Evolutionary conservation across 495 filamentous ascomycete genomes (phyloP).

Genomic region (Tuber aestivum): DNA sequence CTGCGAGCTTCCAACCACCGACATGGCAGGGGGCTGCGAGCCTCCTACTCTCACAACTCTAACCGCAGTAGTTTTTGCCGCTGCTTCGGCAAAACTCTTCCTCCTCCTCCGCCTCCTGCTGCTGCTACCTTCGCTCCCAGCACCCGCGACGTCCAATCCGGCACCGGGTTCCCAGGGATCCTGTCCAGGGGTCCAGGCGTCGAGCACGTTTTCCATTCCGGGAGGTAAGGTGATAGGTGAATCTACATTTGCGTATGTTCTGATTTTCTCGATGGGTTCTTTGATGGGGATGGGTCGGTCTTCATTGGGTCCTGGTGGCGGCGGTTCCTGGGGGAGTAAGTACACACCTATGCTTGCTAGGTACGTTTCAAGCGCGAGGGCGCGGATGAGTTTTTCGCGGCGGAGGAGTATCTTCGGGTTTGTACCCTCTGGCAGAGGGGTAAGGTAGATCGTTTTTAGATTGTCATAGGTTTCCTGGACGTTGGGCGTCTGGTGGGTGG

Average conservation of each 20-base stretch:
- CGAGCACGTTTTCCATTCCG: conserved; percentile 16
- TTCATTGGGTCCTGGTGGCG: not conserved
- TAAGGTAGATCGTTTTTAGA: not conserved
- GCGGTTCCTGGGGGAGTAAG: conserved; percentile 8
- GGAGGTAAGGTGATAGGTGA: conserved; percentile 17
- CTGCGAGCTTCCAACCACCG: not conserved
- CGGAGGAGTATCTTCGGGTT: conserved; percentile 14
- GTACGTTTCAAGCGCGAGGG: conserved; percentile 28
- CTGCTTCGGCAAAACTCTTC: not conserved
- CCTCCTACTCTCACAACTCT: not conserved
- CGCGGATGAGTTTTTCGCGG: conserved; percentile 22
- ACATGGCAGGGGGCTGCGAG: conserved; percentile 4
- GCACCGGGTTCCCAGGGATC: conserved; percentile 17
- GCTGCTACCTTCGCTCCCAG: not conserved
- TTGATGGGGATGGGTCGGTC: not conserved
- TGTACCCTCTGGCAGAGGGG: conserved; percentile 14
- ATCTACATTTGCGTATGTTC: conserved; percentile 34
- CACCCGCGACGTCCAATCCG: not conserved
- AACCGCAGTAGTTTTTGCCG: not conserved
- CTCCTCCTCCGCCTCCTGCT: not conserved
- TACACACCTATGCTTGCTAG: conserved; percentile 28
- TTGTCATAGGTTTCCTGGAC: not conserved
- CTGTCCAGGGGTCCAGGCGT: conserved; percentile 27
- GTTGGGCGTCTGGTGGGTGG: not conserved
- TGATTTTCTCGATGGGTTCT: conserved; percentile 26